Evolutionary conservation across 768 basidiomycete genomes (phyloP).

Genomic region (Mycena maculata): DNA sequence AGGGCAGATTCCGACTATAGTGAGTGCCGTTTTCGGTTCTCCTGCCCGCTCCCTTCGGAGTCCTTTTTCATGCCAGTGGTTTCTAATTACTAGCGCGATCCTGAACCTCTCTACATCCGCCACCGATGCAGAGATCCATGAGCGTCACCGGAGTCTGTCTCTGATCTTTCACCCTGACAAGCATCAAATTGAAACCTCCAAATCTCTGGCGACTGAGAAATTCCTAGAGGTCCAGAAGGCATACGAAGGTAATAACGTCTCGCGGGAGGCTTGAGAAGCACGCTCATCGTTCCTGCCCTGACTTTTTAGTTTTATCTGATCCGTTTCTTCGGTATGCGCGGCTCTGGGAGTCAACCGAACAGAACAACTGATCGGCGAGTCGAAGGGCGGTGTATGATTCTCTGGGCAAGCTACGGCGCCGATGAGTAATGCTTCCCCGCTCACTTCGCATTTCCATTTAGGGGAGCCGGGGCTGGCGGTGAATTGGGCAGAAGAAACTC

Average conservation of each 20-base stretch:
- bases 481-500: slow-evolving; percentile 28
- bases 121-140: slow-evolving; percentile 76
- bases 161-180: slow-evolving; percentile 90
- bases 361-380: slow-evolving; percentile 28
- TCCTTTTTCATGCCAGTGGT: slow-evolving; percentile 10
- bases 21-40: slow-evolving; percentile 27
- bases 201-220: slow-evolving; percentile 68
- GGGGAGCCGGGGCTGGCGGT: slow-evolving; percentile 27
- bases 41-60: not conserved
- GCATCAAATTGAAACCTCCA: slow-evolving; percentile 68
- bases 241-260: slow-evolving; percentile 69
- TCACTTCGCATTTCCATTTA: slow-evolving; percentile 25
- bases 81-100: slow-evolving; percentile 60
- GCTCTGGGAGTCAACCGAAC: slow-evolving; percentile 11
- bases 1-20: slow-evolving; percentile 30
- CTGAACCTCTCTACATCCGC: slow-evolving; percentile 78
- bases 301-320: slow-evolving; percentile 72
- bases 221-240: slow-evolving; percentile 87
- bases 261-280: slow-evolving; percentile 22
- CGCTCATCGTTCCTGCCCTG: slow-evolving; percentile 10
- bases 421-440: slow-evolving; percentile 24
- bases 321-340: slow-evolving; percentile 69
- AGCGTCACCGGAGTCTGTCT: slow-evolving; percentile 77
- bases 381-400: slow-evolving; percentile 30
- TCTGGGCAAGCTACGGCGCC: slow-evolving; percentile 23